These are phyloP conservation scores for Berberis vulgaris DNA, from an alignment of 164 flowering plant species.

Conservation along the genomic window DNA sequence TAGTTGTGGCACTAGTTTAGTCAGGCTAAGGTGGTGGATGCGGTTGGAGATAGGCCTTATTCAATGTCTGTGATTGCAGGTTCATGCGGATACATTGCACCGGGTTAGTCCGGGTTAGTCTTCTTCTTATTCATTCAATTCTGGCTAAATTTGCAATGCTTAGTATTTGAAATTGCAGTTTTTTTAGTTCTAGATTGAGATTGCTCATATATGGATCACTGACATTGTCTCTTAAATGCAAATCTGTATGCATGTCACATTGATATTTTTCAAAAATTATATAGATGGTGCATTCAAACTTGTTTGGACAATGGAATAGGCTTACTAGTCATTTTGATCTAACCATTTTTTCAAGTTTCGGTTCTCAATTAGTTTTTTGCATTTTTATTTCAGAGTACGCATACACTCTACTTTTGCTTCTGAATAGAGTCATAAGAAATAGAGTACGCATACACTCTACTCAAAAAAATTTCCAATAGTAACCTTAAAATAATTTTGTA, in stretches of 20 bases:
- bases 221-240: no score
- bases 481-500: no score
- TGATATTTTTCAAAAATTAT: no score
- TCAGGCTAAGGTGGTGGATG: constrained; percentile 44
- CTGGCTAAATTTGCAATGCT: no score
- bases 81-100: constrained; percentile 80
- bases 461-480: no score
- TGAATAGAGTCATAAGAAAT: constrained; percentile 67
- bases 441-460: constrained; percentile 73
- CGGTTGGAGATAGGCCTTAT: constrained; percentile 25
- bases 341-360: background rate
- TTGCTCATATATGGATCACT: no score
- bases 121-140: no score
- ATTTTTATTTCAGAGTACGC: constrained; percentile 66
- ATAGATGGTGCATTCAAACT: no score
- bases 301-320: background rate
- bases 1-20: constrained; percentile 24
- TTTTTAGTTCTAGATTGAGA: no score
- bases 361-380: background rate
- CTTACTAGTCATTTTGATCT: background rate
- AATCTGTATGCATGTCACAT: no score
- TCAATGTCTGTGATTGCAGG: constrained; percentile 73
- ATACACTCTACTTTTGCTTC: constrained; percentile 84
- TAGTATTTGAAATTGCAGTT: no score
- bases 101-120: constrained; percentile 32